Conservation (phyloP, 2,329 filamentous ascomycete genomes). For the Ustilaginoidea virens region DNA sequence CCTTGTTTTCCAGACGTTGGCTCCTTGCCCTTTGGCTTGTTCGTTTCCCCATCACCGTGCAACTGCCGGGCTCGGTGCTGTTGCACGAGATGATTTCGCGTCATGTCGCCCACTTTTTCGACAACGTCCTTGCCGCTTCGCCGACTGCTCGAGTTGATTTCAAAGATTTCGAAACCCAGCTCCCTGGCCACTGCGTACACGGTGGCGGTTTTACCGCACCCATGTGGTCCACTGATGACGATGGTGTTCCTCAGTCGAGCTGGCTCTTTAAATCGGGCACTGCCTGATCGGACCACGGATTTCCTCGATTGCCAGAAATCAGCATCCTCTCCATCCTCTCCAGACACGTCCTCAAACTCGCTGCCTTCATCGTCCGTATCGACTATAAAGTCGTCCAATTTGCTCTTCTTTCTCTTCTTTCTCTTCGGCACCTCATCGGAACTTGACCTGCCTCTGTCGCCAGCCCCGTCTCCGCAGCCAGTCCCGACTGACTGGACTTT, state of each 20-base stretch:
- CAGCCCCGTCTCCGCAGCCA: conserved; percentile 23
- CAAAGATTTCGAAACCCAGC: conserved; percentile 84
- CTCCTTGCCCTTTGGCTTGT: conserved; percentile 27
- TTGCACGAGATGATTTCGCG: conserved; percentile 76
- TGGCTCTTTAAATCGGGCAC: conserved; percentile 23
- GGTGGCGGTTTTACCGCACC: conserved; percentile 84
- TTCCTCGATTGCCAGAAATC: conserved; percentile 25
- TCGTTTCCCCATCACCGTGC: conserved; percentile 10
- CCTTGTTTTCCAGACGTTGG: conserved; percentile 57
- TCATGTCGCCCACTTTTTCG: conserved; percentile 93
- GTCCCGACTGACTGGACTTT: conserved; percentile 64
- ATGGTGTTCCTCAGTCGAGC: conserved; percentile 55
- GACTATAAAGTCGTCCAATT: conserved; percentile 67
- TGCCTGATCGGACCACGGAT: conserved; percentile 35
- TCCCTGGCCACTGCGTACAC: conserved; percentile 88
- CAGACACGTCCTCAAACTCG: conserved; percentile 53
- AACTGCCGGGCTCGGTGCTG: conserved; percentile 23
- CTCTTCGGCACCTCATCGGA: conserved; percentile 23
- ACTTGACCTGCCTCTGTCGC: conserved; percentile 14
- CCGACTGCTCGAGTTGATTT: conserved; percentile 74
- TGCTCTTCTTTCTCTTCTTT: conserved; percentile 57
- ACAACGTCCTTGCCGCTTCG: conserved; percentile 80
- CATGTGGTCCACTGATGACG: conserved; percentile 77
- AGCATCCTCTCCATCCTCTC: conserved; percentile 39
- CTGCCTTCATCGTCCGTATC: conserved; percentile 61